phyloP scores from a whole-genome alignment of 768 basidiomycete species.

The Artomyces pyxidatus region DNA sequence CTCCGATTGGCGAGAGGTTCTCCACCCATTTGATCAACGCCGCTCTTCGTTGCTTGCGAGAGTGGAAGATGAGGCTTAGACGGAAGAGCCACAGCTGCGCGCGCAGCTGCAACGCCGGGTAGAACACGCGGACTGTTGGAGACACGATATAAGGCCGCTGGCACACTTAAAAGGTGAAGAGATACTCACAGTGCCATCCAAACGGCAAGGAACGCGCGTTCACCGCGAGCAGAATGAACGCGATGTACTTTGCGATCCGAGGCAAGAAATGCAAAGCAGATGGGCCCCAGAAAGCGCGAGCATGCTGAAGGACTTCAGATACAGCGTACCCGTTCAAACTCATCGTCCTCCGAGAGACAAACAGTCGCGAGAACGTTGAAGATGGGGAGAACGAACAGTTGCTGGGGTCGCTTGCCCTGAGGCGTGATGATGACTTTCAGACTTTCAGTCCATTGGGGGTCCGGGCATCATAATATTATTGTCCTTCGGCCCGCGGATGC shows the following conservation, averaged over 20 bases:
- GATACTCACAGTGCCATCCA: constrained; percentile 14
- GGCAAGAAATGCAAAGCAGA: neutral
- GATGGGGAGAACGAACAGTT: too few relatives aligned
- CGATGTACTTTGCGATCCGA: constrained; percentile 3
- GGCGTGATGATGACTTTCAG: too few relatives aligned
- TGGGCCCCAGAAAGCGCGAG: neutral
- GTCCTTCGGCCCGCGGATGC: too few relatives aligned
- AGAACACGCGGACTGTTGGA: constrained; percentile 11
- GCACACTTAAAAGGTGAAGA: too few relatives aligned
- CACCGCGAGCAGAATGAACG: neutral
- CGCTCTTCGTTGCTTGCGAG: neutral
- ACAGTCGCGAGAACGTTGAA: too few relatives aligned
- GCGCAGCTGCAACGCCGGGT: constrained; percentile 3
- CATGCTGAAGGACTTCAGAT: neutral
- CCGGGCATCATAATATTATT: too few relatives aligned
- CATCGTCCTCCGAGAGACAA: neutral
- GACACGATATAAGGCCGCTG: too few relatives aligned
- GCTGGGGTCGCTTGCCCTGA: too few relatives aligned
- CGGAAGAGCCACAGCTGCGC: constrained; percentile 1
- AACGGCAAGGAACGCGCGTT: constrained; percentile 9
- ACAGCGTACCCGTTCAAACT: neutral
- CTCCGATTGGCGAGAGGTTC: constrained; percentile 14
- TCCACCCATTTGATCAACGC: constrained; percentile 6
- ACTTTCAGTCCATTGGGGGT: too few relatives aligned
- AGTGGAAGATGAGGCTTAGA: constrained; percentile 1